Evolutionary conservation across 805 yeast genomes (phyloP), one percentile per base, ranked within the genome.

Genomic region (Yamadazyma ubonensis): DNA sequence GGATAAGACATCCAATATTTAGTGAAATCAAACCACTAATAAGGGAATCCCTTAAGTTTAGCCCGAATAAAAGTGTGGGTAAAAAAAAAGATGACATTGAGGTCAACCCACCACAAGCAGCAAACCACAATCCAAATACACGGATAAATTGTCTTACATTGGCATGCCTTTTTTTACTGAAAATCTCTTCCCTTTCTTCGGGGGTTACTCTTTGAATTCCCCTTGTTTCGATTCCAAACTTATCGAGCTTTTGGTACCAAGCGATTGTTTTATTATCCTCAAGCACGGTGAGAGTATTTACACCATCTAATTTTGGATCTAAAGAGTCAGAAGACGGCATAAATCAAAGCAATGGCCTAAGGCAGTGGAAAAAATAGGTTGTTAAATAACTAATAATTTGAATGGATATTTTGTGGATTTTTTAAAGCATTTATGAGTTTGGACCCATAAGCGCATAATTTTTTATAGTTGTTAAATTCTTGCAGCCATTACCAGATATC

Each of bases 81-180:
- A 63, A 46, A 36, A 63, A 65, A 42, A 60, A 65, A 17, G 67
- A 58, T 2, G 65, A 56, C 69, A 62, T 64, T 6, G 70, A 58
- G 3, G 69, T 62, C 20, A 65, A 44, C 1, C 70, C 69, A 8
- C 67, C 69, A 45, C 69, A 61, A 2, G 64, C 70, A 26, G 70
- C 62, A 40, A 60, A 52, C 69, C 69, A 65, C 8, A 65, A 54
- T 1, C 70, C 70, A 18, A 58, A 34, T 4, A 65, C 67, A 36
- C 57, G 52, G 4, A 54, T 12, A 33, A 62, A 57, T 36, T 59
- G 67, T 12, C 42, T 21, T 3, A 36, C 15, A 14, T 36, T 49
- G 15, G 52, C 41, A 9, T 39, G 16, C 31, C 33, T 34, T n/a
- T 15, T 19, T 8, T 11, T 15, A 6, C n/a, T 17, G 17, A 43